Conservation (phyloP, 1,139 yeast genomes). For the Saccharomyces hybrid region DNA sequence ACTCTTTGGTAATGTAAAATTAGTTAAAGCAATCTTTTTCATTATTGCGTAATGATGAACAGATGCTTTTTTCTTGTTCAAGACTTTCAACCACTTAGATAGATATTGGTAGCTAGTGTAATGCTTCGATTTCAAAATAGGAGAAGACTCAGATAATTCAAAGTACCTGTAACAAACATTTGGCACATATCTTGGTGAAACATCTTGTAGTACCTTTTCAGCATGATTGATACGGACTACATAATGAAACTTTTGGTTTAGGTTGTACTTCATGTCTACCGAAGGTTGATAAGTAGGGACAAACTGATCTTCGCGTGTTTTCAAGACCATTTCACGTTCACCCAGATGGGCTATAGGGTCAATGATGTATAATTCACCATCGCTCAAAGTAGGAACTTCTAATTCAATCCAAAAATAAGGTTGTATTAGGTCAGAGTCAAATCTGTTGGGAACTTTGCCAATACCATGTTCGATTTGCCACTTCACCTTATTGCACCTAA, state of each 20-base stretch:
- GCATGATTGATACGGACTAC: slow-evolving; percentile 13
- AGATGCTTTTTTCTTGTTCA: background rate
- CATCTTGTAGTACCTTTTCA: slow-evolving; percentile 11
- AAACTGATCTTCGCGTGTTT: slow-evolving; percentile 9
- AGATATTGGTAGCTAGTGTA: slow-evolving; percentile 10
- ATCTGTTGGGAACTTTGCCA: slow-evolving; percentile 18
- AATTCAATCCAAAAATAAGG: slow-evolving; percentile 27
- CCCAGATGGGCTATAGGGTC: slow-evolving; percentile 22
- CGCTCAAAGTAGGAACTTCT: slow-evolving; percentile 1
- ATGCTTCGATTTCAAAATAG: slow-evolving; percentile 7
- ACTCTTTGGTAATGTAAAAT: slow-evolving; percentile 13
- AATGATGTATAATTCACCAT: slow-evolving; percentile 13
- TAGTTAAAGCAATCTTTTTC: slow-evolving; percentile 11
- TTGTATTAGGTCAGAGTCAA: slow-evolving; percentile 21
- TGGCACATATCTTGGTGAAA: slow-evolving; percentile 21
- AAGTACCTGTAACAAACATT: slow-evolving; percentile 19
- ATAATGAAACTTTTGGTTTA: slow-evolving; percentile 16
- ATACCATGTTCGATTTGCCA: slow-evolving; percentile 5
- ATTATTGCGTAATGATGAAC: slow-evolving; percentile 4
- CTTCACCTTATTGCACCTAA: slow-evolving; percentile 5
- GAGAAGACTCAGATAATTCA: slow-evolving; percentile 5
- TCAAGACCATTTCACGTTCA: slow-evolving; percentile 14
- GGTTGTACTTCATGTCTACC: slow-evolving; percentile 5
- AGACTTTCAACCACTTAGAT: slow-evolving; percentile 4
- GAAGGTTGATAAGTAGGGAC: slow-evolving; percentile 10